Conservation (phyloP, 192 early-diverging fungal genomes). For the Dissophora ornata region DNA sequence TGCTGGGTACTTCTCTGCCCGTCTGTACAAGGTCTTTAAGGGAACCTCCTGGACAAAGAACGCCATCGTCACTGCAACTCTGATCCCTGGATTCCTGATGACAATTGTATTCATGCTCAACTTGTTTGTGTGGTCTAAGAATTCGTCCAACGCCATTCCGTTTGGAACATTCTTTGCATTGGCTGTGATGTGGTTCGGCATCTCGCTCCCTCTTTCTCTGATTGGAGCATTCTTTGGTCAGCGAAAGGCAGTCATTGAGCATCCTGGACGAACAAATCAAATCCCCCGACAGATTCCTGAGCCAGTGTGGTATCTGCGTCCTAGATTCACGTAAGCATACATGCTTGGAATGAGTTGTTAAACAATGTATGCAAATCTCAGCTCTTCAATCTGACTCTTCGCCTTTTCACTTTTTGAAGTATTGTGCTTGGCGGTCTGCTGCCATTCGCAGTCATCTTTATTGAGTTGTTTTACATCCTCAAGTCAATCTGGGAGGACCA, state of each 20-base stretch:
- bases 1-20: conserved; percentile 76
- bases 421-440: conserved; percentile 58
- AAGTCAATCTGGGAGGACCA: conserved; percentile 77
- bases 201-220: conserved; percentile 83
- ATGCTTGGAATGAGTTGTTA: too few species aligned
- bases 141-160: conserved; percentile 92
- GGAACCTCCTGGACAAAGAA: conserved; percentile 78
- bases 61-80: conserved; percentile 67
- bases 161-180: conserved; percentile 88
- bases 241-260: conserved; percentile 78
- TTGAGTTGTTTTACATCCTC: conserved; percentile 78
- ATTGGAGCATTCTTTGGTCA: conserved; percentile 91
- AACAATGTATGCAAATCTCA: too few species aligned
- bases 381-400: too few species aligned
- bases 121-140: conserved; percentile 85
- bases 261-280: conserved; percentile 90
- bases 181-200: conserved; percentile 80
- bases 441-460: conserved; percentile 76
- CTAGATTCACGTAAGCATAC: conserved; percentile 59
- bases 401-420: conserved; percentile 29
- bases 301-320: conserved; percentile 76
- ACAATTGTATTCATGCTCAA: conserved; percentile 77
- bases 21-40: conserved; percentile 77
- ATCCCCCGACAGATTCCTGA: conserved; percentile 94
- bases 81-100: conserved; percentile 72